Percentiles rank a stretch among this genome's conserved stretches.
These are phyloP conservation scores for Neonectria sp. DNA, from an alignment of 2,329 filamentous ascomycete species.

Conservation along the genomic window DNA sequence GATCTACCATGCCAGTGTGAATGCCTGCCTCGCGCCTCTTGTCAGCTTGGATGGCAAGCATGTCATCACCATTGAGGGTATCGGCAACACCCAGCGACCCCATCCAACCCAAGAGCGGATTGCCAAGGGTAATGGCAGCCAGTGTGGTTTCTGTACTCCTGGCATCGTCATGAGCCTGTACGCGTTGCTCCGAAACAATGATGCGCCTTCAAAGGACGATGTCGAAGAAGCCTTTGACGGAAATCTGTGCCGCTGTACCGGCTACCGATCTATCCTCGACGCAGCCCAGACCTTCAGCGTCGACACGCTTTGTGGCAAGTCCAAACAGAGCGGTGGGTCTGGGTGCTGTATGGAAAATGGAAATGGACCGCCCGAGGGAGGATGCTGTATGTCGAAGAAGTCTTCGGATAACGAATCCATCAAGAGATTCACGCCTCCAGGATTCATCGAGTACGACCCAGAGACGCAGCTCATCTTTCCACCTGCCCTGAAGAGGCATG, in stretches of 20 bases:
- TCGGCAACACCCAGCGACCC: conserved; percentile 88
- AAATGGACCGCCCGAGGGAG: conserved; percentile 56
- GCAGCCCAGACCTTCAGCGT: conserved; percentile 91
- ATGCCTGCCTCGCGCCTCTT: conserved; percentile 93
- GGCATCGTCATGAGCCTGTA: conserved; percentile 99
- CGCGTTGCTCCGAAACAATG: conserved; percentile 89
- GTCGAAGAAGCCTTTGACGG: conserved; percentile 98
- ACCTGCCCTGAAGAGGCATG: conserved; percentile 84
- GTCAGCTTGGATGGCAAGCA: conserved; percentile 97
- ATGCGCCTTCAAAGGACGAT: conserved; percentile 82
- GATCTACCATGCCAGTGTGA: conserved; percentile 97
- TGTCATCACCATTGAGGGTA: conserved; percentile 97
- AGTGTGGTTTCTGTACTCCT: conserved; percentile 95
- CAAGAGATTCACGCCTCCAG: conserved; percentile 85
- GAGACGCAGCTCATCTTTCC: conserved; percentile 98
- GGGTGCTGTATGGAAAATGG: conserved; percentile 82
- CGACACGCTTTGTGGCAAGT: conserved; percentile 62
- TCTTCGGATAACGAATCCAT: conserved; percentile 67
- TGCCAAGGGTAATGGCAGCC: conserved; percentile 91
- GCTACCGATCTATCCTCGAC: conserved; percentile 94
- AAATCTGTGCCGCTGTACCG: conserved; percentile 95
- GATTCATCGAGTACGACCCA: conserved; percentile 94
- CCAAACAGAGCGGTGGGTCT: conserved; percentile 59
- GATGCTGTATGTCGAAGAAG: conserved; percentile 79
- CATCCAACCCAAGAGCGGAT: conserved; percentile 94